A percentile compares a stretch with the other conserved stretches of the same genome.
Evolutionary conservation across 1,284 basidiomycete species (phyloP).

Genomic region (Malassezia arunalokei): DNA sequence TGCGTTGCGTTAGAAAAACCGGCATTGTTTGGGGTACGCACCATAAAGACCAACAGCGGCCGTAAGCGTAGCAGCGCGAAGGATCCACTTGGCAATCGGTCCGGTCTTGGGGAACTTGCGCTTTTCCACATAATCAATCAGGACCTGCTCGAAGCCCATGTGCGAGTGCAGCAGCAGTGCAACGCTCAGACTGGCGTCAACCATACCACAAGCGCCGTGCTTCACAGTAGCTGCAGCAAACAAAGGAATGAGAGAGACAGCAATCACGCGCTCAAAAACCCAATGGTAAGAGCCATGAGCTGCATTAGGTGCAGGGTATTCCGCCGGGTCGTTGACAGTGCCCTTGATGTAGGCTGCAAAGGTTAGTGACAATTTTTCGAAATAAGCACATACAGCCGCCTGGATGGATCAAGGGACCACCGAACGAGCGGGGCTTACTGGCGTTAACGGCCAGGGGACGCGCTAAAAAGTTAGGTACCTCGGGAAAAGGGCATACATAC

Average conservation of each 20-base stretch:
- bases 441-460: slow-evolving; percentile 6
- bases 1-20: slow-evolving; percentile 1
- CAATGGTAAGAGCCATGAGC: slow-evolving; percentile 91
- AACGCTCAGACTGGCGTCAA: slow-evolving; percentile 77
- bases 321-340: slow-evolving; percentile 85
- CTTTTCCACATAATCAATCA: slow-evolving; percentile 72
- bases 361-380: not conserved
- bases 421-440: slow-evolving; percentile 11
- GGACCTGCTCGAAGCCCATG: slow-evolving; percentile 54
- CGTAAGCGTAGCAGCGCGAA: slow-evolving; percentile 67
- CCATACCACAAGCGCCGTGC: slow-evolving; percentile 43
- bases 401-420: slow-evolving; percentile 9
- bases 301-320: slow-evolving; percentile 61
- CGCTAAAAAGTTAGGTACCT: not conserved
- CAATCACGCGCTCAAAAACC: slow-evolving; percentile 86
- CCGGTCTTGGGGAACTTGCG: slow-evolving; percentile 78
- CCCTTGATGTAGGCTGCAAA: slow-evolving; percentile 71
- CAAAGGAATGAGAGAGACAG: slow-evolving; percentile 74
- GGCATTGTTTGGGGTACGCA: slow-evolving; percentile 4
- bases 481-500: not conserved
- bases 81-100: slow-evolving; percentile 58
- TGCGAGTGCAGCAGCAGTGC: slow-evolving; percentile 85
- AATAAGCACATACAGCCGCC: slow-evolving; percentile 13
- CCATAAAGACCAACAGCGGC: slow-evolving; percentile 75
- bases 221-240: slow-evolving; percentile 41